Percentiles rank a stretch among this genome's conserved stretches.
phyloP scores from a whole-genome alignment of 805 yeast genomes.

The Pichia kluyveri region DNA sequence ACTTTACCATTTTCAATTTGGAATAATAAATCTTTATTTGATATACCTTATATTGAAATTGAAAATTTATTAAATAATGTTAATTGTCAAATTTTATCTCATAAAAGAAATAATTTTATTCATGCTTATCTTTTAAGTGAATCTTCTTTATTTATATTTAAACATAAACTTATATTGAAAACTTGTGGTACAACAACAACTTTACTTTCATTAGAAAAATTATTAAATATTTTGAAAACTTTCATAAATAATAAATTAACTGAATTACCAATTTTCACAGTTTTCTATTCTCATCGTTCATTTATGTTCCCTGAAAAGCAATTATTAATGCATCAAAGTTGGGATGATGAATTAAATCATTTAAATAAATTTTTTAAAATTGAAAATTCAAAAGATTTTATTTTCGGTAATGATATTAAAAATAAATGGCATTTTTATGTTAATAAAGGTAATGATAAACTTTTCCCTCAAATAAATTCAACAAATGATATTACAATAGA shows the following conservation, averaged over 20 bases:
- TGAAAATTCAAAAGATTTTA: conserved; percentile 53
- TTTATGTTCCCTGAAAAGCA: conserved; percentile 91
- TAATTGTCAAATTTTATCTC: conserved; percentile 81
- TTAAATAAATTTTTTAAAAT: conserved; percentile 56
- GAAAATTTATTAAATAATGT: conserved; percentile 68
- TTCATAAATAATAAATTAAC: conserved; percentile 19
- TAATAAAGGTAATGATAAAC: conserved; percentile 33
- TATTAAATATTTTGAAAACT: conserved; percentile 42
- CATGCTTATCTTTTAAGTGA: conserved; percentile 87
- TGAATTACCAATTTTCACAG: conserved; percentile 35
- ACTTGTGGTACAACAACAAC: conserved; percentile 97
- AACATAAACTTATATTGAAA: conserved; percentile 76
- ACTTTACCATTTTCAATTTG: conserved; percentile 27
- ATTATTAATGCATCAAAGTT: conserved; percentile 67
- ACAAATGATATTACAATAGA: conserved; percentile 61
- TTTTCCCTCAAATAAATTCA: not conserved
- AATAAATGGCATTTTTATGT: conserved; percentile 90
- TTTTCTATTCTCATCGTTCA: conserved; percentile 84
- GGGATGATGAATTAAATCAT: conserved; percentile 72
- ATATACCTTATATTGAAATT: conserved; percentile 61
- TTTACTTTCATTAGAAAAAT: conserved; percentile 58
- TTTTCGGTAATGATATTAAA: conserved; percentile 55
- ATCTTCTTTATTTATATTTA: conserved; percentile 81
- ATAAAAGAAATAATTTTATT: conserved; percentile 52
- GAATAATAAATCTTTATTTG: conserved; percentile 42